These are phyloP conservation scores for Coccomyxa subellipsoidea DNA, from an alignment of 163 green algal genomes.

Conservation along the genomic window DNA sequence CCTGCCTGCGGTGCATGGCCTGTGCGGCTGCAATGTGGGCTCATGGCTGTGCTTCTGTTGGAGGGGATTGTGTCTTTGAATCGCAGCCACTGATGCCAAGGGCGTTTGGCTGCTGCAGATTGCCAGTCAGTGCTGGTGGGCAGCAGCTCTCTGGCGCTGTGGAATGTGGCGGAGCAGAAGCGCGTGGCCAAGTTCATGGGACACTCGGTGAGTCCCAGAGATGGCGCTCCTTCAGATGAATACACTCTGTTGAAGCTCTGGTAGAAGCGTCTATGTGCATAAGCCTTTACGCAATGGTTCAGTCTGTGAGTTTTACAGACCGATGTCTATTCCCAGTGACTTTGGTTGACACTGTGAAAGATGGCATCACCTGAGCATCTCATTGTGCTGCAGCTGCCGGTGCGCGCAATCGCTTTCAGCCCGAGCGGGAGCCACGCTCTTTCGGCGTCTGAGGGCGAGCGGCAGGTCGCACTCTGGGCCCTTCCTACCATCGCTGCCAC, in stretches of 20 bases:
- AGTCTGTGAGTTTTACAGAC: no score
- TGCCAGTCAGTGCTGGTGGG: conserved; percentile 24
- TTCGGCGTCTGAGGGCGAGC: neutral
- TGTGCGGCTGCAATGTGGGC: no score
- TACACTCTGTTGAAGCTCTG: no score
- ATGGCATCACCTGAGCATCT: neutral
- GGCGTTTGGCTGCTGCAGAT: conserved; percentile 13
- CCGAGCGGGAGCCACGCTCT: neutral
- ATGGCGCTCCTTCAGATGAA: no score
- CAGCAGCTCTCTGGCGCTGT: conserved; percentile 21
- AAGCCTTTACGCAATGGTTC: no score
- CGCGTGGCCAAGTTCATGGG: conserved; percentile 27
- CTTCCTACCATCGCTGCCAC: neutral
- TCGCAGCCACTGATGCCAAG: neutral
- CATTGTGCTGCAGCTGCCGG: neutral
- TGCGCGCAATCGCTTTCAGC: neutral
- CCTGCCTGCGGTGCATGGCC: no score
- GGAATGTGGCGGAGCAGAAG: conserved; percentile 23
- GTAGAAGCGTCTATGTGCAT: no score
- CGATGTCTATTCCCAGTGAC: no score
- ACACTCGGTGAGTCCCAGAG: conserved; percentile 28
- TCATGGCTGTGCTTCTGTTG: no score
- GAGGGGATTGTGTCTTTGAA: no score
- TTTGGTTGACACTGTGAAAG: neutral
- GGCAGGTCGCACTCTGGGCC: neutral